Evolutionary conservation across 495 filamentous ascomycete genomes (phyloP).

Genomic region (Aspergillus indologenus): DNA sequence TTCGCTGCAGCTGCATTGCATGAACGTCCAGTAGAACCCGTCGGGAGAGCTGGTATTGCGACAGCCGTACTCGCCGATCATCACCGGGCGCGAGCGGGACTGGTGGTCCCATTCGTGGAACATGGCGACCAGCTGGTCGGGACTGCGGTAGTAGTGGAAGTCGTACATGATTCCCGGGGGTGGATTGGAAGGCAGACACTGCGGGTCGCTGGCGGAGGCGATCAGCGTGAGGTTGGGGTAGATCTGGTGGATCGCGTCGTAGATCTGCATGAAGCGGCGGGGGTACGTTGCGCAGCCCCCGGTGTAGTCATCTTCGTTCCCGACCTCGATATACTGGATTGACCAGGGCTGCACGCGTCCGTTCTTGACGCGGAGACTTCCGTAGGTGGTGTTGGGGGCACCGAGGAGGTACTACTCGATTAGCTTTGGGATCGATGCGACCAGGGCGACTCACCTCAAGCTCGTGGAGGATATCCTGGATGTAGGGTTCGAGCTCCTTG

Average conservation of each 20-base stretch:
- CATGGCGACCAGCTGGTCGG: slow-evolving; percentile 46
- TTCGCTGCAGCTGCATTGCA: slow-evolving; percentile 62
- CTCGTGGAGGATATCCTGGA: slow-evolving; percentile 62
- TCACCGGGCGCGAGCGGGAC: slow-evolving; percentile 39
- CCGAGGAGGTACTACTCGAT: slow-evolving; percentile 29
- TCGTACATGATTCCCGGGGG: slow-evolving; percentile 43
- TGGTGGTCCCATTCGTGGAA: slow-evolving; percentile 57
- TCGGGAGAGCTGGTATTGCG: slow-evolving; percentile 44
- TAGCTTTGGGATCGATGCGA: background rate
- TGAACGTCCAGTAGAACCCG: slow-evolving; percentile 34
- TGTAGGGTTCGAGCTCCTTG: slow-evolving; percentile 32
- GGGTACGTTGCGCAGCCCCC: slow-evolving; percentile 40
- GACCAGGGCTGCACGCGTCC: slow-evolving; percentile 45
- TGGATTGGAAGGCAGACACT: slow-evolving; percentile 25
- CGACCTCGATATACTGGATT: slow-evolving; percentile 50
- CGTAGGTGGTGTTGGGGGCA: slow-evolving; percentile 31
- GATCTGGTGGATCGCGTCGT: slow-evolving; percentile 39
- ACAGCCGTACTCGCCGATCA: slow-evolving; percentile 56
- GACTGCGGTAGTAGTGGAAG: slow-evolving; percentile 49
- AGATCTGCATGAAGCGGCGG: slow-evolving; percentile 46
- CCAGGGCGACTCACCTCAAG: slow-evolving; percentile 42
- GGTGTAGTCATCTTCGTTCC: slow-evolving; percentile 55
- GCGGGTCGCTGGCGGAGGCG: slow-evolving; percentile 35
- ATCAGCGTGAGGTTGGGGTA: slow-evolving; percentile 48
- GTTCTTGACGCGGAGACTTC: slow-evolving; percentile 39